phyloP scores from a whole-genome alignment of 495 filamentous ascomycete species.

The Cryomyces minteri region DNA sequence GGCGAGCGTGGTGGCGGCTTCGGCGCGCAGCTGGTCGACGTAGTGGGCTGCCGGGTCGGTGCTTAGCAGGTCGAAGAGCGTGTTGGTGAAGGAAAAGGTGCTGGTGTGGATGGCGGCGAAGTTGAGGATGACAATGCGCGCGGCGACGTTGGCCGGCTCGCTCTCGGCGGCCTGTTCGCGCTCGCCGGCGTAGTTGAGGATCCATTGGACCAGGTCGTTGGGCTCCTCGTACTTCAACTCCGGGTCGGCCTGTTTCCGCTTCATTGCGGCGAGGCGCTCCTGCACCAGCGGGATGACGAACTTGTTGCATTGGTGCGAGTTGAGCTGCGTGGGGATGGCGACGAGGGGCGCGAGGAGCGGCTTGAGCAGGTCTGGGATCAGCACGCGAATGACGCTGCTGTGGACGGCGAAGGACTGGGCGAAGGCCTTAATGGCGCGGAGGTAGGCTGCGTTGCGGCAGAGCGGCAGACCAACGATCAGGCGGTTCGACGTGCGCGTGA shows the following conservation, averaged over 20 bases:
- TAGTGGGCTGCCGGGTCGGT: not conserved
- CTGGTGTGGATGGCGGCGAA: constrained; percentile 3
- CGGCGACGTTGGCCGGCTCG: too few species aligned
- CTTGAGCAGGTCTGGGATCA: constrained; percentile 1
- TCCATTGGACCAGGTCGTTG: not conserved
- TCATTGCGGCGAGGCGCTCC: not conserved
- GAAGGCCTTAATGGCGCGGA: not conserved
- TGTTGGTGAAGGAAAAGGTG: not conserved
- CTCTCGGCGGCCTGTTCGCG: not conserved
- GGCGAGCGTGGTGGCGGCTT: not conserved
- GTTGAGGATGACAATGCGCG: not conserved
- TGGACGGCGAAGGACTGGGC: not conserved
- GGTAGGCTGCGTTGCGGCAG: constrained; percentile 10
- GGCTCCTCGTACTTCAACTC: not conserved
- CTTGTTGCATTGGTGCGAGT: constrained; percentile 7
- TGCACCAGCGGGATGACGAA: constrained; percentile 14
- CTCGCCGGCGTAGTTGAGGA: not conserved
- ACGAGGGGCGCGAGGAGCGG: constrained; percentile 6
- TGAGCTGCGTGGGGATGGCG: not conserved
- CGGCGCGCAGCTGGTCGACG: not conserved
- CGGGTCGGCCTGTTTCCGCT: not conserved
- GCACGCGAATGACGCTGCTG: not conserved
- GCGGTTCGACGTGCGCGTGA: constrained; percentile 19
- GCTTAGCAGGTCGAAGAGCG: not conserved
- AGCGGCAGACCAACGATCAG: constrained; percentile 24